phyloP scores from a whole-genome alignment of 495 filamentous ascomycete genomes.

The Lepraria neglecta region DNA sequence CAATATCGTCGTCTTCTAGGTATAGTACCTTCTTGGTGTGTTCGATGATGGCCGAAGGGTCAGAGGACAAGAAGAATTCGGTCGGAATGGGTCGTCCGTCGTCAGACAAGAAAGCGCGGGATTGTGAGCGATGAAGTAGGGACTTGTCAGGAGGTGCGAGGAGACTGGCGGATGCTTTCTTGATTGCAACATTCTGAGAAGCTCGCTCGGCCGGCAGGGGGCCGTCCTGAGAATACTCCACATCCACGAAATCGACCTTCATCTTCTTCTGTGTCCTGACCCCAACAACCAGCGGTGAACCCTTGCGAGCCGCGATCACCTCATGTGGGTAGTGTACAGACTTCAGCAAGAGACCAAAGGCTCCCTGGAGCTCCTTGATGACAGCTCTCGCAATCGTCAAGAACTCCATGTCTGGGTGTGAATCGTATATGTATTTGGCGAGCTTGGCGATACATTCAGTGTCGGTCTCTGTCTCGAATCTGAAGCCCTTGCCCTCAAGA shows the following conservation, averaged over 20 bases:
- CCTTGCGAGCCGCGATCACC: conserved; percentile 95
- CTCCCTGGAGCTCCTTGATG: conserved; percentile 96
- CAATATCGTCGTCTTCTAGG: conserved; percentile 98
- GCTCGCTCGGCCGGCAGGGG: conserved; percentile 89
- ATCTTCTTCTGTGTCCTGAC: conserved; percentile 95
- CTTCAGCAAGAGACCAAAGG: conserved; percentile 93
- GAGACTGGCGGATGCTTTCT: conserved; percentile 77
- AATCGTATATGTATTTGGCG: conserved; percentile 95
- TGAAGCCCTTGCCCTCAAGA: conserved; percentile 88
- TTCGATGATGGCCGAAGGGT: conserved; percentile 96
- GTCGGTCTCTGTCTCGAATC: conserved; percentile 98
- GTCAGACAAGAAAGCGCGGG: conserved; percentile 95
- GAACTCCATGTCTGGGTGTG: conserved; percentile 91
- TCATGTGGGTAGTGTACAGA: conserved; percentile 98
- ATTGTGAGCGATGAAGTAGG: conserved; percentile 94
- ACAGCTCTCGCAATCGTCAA: conserved; percentile 93
- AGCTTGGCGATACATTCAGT: conserved; percentile 99
- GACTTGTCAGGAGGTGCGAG: conserved; percentile 92
- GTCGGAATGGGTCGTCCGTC: conserved; percentile 96
- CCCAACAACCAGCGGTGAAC: conserved; percentile 91
- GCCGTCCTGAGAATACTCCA: conserved; percentile 84
- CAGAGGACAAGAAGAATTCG: conserved; percentile 97
- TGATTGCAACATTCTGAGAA: conserved; percentile 91
- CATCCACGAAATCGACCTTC: conserved; percentile 99
- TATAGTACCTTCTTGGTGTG: conserved; percentile 99